Evolutionary conservation across 768 basidiomycete genomes (phyloP).

Genomic region (Boletus subparvulus): DNA sequence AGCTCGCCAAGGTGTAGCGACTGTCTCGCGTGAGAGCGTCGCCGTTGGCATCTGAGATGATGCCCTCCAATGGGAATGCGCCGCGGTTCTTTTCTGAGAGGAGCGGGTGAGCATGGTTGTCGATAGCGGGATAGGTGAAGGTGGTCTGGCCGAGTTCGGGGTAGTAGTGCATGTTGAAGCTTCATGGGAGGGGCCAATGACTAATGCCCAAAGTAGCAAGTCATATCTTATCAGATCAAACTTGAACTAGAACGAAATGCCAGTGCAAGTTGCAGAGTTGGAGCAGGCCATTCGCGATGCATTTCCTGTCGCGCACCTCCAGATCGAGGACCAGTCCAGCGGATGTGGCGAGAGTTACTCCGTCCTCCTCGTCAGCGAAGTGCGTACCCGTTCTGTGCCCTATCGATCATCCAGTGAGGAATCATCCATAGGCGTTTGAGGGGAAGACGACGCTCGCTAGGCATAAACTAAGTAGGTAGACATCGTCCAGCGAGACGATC

Average conservation of each 20-base stretch:
- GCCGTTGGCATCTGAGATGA: constrained; percentile 64
- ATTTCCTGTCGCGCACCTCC: constrained; percentile 63
- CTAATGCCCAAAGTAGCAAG: not conserved
- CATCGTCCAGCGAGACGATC: not conserved
- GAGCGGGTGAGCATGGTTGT: constrained; percentile 80
- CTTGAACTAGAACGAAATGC: constrained; percentile 43
- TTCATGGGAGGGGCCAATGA: constrained; percentile 2
- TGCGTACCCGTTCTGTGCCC: constrained; percentile 29
- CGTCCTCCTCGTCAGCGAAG: constrained; percentile 75
- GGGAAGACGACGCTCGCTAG: constrained; percentile 78
- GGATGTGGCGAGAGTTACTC: constrained; percentile 82
- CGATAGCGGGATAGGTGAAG: constrained; percentile 55
- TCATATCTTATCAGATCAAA: constrained; percentile 17
- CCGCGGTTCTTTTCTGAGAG: constrained; percentile 46
- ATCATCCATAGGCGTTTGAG: constrained; percentile 57
- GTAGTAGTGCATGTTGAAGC: constrained; percentile 2
- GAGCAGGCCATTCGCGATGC: constrained; percentile 63
- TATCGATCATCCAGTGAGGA: constrained; percentile 1
- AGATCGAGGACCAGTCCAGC: constrained; percentile 74
- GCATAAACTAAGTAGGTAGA: constrained; percentile 62
- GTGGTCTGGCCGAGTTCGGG: constrained; percentile 17
- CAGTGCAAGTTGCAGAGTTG: constrained; percentile 53
- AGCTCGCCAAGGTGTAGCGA: constrained; percentile 55
- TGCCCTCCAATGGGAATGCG: constrained; percentile 56
- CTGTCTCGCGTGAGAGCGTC: constrained; percentile 51